These are phyloP conservation scores for Nannizzia gypsea DNA, from an alignment of 2,329 filamentous ascomycete species.

Conservation along the genomic window DNA sequence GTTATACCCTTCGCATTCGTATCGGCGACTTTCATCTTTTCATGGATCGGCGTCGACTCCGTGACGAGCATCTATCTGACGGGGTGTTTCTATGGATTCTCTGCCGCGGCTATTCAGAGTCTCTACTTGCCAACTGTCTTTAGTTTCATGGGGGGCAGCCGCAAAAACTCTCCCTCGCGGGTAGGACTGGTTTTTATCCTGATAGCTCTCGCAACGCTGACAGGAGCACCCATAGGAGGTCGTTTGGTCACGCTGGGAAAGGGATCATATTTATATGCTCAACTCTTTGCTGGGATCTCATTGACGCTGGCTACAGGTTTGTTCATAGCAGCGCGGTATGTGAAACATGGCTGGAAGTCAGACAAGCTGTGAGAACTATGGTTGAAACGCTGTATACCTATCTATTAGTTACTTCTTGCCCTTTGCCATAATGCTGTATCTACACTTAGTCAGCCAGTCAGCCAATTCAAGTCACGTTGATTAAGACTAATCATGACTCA, in stretches of 20 bases:
- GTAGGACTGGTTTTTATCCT: constrained; percentile 9
- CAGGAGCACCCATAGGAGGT: constrained; percentile 10
- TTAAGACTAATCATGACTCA: not conserved
- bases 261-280: constrained; percentile 10
- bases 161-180: not conserved
- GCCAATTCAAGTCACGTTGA: no score
- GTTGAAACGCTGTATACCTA: no score
- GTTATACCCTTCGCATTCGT: constrained; percentile 33
- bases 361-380: constrained; percentile 3
- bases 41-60: constrained; percentile 36
- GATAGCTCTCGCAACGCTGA: constrained; percentile 8
- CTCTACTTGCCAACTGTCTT: constrained; percentile 17
- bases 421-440: no score
- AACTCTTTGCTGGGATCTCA: constrained; percentile 9
- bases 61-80: constrained; percentile 17
- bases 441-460: no score
- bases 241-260: constrained; percentile 6
- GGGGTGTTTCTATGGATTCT: constrained; percentile 25
- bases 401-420: not conserved
- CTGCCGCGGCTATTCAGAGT: constrained; percentile 22
- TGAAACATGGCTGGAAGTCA: constrained; percentile 9
- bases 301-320: constrained; percentile 5
- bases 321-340: constrained; percentile 8
- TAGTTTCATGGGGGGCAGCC: constrained; percentile 6
- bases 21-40: constrained; percentile 37